Evolutionary conservation across 139 green algal genomes (phyloP), one percentile per base, ranked within the genome.

Genomic region (Asterochloris sp.): DNA sequence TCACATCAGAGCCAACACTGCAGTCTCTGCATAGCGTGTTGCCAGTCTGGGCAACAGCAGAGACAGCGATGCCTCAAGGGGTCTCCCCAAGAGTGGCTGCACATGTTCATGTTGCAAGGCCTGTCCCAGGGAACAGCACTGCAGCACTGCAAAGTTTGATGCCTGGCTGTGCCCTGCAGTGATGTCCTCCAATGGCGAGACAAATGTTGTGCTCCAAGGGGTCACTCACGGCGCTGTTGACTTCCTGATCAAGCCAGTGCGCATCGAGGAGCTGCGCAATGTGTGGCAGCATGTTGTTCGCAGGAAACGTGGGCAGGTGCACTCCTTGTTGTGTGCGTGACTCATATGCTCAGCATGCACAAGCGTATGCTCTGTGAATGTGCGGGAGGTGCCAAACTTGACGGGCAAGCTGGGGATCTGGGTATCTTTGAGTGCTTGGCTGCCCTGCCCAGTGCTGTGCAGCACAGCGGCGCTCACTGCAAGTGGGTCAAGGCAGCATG

Each of bases 211-310:
- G 10, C 88, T 98, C 82, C 89, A 92, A 26, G 96, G 96, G 11
- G 95, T 99, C 6, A 98, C 93, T 9, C 95, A 98, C 82, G 96
- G 96, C 15, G 96, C 96, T 0, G 95, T 97, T 8, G 96, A 99
- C 87, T 99, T 98, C 74, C 87, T 99, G 0, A 97, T 99, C 79
- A 99, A 99, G 83, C 96, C 96, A 24, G 95, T 99, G 24, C 91
- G 96, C 4, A 91, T 98, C 23, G 95, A 99, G 87, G 96, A 99
- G 89, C 89, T 99, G 60, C 86, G 91, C 12, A 87, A 87, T 38
- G 91, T 99, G 13, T 99, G 96, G 96, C 96, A 99, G 90, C 96
- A 99, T 84, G 95, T 99, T 12, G 87, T 99, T 13, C 86, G 95
- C 9, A 87, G 94, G 17, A 85, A 86, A 61, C 68, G 82, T 8